Evolutionary conservation across 805 yeast species (phyloP), one percentile per base, ranked within the genome.

Genomic region (Candida succiphila): DNA sequence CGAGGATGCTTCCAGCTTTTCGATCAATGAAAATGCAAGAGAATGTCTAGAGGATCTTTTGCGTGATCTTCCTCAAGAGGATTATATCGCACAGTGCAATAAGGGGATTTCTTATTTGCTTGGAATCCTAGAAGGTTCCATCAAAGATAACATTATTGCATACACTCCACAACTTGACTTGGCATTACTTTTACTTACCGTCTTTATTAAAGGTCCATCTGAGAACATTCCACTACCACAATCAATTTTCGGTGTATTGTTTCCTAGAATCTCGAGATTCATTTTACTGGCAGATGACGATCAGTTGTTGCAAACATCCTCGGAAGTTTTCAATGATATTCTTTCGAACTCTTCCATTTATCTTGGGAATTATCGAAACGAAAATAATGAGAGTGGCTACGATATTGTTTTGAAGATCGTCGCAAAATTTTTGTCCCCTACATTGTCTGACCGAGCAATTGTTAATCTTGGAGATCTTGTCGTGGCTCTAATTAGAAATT

Each of bases 371-470:
- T 67, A 55, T 38, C 32, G 29, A 10, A 50, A 49, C 29, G 52
- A 58, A 1, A 43, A 53, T 3, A 56, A 62, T 6, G 50, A 59
- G 30, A 43, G 68, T 2, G 85, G 84, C 1, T 55, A 72, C 34
- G 66, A 75, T 14, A 59, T 67, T 2, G 63, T 84, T n/a, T 58
- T 92, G 14, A 63, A 67, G 22, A 72, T 81, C 12, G 75, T 80
- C 3, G 72, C 83, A 3, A 76, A 76, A 46, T 71, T 86, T 33
- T 64, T 89, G 22, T 72, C 82, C 1, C 84, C 94, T 1, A 64
- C 65, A 7, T 61, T 83, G 36, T 69, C 81, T 13, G 96, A 87
- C 44, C 71, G 80, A 29, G 95, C 95, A 0, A 88, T 94, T 1
- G 65, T 78, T 56, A 79, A 82, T 37, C 72, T 84, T 29, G 96